Conservation (phyloP, 495 filamentous ascomycete genomes). For the Filosporella fistucella region DNA sequence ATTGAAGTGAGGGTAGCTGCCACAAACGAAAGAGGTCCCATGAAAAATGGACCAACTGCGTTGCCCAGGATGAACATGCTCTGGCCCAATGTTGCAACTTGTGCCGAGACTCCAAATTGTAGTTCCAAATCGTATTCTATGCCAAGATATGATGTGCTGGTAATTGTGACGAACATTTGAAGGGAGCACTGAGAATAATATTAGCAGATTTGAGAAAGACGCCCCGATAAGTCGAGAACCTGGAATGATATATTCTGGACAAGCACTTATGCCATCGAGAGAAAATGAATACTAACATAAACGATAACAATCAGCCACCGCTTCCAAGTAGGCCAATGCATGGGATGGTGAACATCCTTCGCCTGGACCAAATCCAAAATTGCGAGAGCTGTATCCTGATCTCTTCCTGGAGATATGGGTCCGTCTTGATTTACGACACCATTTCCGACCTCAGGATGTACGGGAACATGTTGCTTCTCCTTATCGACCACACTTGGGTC, state of each 20-base stretch:
- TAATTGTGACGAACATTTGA: conserved; percentile 28
- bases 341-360: conserved; percentile 27
- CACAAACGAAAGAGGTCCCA: conserved; percentile 66
- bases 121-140: conserved; percentile 27
- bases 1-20: background rate
- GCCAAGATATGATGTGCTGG: conserved; percentile 31
- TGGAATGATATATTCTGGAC: too few species aligned
- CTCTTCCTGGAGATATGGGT: background rate
- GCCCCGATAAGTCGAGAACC: too few species aligned
- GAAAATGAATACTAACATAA: too few species aligned
- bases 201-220: too few species aligned
- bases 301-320: conserved; percentile 27
- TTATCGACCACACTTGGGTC: too few species aligned
- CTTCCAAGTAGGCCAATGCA: conserved; percentile 30
- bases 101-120: conserved; percentile 26
- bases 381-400: conserved; percentile 20
- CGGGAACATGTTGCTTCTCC: background rate
- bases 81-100: conserved; percentile 63
- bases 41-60: conserved; percentile 61
- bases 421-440: conserved; percentile 4
- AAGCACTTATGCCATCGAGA: too few species aligned
- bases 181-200: too few species aligned
- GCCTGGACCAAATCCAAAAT: conserved; percentile 25
- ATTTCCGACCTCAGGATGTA: conserved; percentile 5
- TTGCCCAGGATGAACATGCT: conserved; percentile 79